phyloP scores from a whole-genome alignment of 345 rosid species.

The Camelina hispida region DNA sequence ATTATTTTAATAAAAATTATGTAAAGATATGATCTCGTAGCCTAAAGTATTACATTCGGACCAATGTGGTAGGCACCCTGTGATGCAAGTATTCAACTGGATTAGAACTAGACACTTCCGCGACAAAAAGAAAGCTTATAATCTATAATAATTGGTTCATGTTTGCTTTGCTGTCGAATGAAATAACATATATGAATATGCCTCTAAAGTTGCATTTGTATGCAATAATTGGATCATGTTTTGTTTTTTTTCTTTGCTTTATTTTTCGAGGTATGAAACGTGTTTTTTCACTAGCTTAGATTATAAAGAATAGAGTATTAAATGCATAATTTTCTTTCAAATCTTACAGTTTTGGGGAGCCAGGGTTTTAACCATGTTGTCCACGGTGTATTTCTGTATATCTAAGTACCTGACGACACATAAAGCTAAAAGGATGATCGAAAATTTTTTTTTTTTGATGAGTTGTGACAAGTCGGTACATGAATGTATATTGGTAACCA shows the following conservation, averaged over 20 bases:
- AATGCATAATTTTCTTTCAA: neutral
- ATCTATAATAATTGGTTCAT: conserved; percentile 28
- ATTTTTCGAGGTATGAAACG: neutral
- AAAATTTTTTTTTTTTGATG: neutral
- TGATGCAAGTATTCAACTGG: neutral
- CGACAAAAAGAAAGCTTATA: conserved; percentile 3
- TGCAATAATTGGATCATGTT: conserved; percentile 34
- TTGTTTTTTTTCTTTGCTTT: neutral
- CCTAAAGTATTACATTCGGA: too few species aligned
- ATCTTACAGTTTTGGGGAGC: too few species aligned
- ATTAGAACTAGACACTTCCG: conserved; percentile 1
- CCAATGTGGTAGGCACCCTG: too few species aligned
- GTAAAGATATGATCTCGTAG: too few species aligned
- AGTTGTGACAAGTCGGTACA: neutral
- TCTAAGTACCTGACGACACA: neutral
- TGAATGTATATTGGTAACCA: conserved; percentile 3
- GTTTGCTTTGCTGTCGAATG: conserved; percentile 3
- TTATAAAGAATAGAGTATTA: neutral
- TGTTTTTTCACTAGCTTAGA: neutral
- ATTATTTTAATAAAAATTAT: too few species aligned
- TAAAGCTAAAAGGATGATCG: neutral
- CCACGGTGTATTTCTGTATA: neutral
- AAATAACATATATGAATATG: neutral
- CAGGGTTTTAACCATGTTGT: neutral
- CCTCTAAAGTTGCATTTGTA: conserved; percentile 19